A percentile compares a stretch with the other conserved stretches of the same genome.
phyloP scores from a whole-genome alignment of 2,329 filamentous ascomycete genomes.

The Monilinia aucupariae region DNA sequence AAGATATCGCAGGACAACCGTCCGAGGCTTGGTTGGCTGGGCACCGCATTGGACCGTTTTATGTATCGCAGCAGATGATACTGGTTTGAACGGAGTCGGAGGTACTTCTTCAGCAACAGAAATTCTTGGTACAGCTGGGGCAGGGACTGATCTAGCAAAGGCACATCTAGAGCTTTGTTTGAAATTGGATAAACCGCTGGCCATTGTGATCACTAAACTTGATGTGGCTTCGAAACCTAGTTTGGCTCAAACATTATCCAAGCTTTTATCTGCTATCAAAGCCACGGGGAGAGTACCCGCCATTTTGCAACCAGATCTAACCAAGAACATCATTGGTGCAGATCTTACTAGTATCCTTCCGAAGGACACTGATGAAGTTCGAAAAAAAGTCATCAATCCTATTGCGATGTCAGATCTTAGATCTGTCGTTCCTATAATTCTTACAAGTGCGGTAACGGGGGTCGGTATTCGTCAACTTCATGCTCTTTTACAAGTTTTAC shows the following conservation, averaged over 20 bases:
- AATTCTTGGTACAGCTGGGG: slow-evolving; percentile 44
- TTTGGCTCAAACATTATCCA: slow-evolving; percentile 64
- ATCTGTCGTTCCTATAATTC: slow-evolving; percentile 69
- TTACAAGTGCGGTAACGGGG: slow-evolving; percentile 83
- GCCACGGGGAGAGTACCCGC: slow-evolving; percentile 65
- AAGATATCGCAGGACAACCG: slow-evolving; percentile 79
- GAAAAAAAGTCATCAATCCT: slow-evolving; percentile 47
- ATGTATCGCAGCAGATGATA: slow-evolving; percentile 77
- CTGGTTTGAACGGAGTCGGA: slow-evolving; percentile 33
- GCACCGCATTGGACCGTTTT: slow-evolving; percentile 89
- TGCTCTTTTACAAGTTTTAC: slow-evolving; percentile 70
- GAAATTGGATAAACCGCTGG: slow-evolving; percentile 69
- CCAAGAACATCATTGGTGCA: slow-evolving; percentile 39
- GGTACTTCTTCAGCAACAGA: slow-evolving; percentile 48
- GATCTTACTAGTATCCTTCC: slow-evolving; percentile 53
- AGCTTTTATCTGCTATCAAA: slow-evolving; percentile 73
- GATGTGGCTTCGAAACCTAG: slow-evolving; percentile 73
- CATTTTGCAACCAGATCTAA: slow-evolving; percentile 59
- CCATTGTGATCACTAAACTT: slow-evolving; percentile 83
- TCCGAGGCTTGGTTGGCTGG: slow-evolving; percentile 91
- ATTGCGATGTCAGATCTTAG: slow-evolving; percentile 40
- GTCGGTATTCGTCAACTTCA: slow-evolving; percentile 77
- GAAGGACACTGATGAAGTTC: slow-evolving; percentile 53
- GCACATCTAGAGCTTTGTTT: slow-evolving; percentile 82
- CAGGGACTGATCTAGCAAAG: slow-evolving; percentile 65